Conservation (phyloP, 2,329 filamentous ascomycete species). For the Metarhizium humberi region DNA sequence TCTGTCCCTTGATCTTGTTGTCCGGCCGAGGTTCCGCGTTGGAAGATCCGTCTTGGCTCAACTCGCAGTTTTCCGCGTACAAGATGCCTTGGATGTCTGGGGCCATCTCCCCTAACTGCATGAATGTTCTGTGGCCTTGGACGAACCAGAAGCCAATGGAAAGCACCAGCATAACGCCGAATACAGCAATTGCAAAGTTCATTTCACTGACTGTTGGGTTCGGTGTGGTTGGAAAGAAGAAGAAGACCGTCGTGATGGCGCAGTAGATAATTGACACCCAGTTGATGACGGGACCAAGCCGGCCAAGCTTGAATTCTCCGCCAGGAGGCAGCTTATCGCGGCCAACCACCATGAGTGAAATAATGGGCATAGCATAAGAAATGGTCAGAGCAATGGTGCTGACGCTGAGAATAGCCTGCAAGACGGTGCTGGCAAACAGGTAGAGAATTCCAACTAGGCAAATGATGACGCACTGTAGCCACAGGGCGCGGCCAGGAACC, state of each 20-base stretch:
- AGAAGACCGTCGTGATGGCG: conserved; percentile 41
- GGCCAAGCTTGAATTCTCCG: conserved; percentile 33
- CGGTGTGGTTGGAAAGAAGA: conserved; percentile 40
- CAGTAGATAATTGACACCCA: conserved; percentile 43
- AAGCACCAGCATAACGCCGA: conserved; percentile 44
- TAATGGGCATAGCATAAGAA: conserved; percentile 38
- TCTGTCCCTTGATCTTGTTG: not conserved
- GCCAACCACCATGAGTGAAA: conserved; percentile 36
- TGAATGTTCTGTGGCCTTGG: conserved; percentile 27
- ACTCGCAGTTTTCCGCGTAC: conserved; percentile 5
- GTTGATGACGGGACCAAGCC: conserved; percentile 33
- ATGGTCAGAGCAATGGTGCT: conserved; percentile 48
- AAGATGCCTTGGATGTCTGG: conserved; percentile 10
- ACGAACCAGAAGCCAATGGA: conserved; percentile 41
- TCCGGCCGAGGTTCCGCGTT: not conserved
- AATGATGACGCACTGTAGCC: conserved; percentile 37
- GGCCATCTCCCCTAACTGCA: conserved; percentile 12
- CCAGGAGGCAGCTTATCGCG: conserved; percentile 41
- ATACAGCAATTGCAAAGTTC: conserved; percentile 49
- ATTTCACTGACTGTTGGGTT: conserved; percentile 38
- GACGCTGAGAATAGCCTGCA: conserved; percentile 44
- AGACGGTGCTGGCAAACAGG: conserved; percentile 42
- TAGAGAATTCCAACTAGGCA: conserved; percentile 43
- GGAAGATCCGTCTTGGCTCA: not conserved
- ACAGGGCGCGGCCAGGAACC: conserved; percentile 41